phyloP scores from a whole-genome alignment of 305 asterid genomes.

The Nicotiana rustica region DNA sequence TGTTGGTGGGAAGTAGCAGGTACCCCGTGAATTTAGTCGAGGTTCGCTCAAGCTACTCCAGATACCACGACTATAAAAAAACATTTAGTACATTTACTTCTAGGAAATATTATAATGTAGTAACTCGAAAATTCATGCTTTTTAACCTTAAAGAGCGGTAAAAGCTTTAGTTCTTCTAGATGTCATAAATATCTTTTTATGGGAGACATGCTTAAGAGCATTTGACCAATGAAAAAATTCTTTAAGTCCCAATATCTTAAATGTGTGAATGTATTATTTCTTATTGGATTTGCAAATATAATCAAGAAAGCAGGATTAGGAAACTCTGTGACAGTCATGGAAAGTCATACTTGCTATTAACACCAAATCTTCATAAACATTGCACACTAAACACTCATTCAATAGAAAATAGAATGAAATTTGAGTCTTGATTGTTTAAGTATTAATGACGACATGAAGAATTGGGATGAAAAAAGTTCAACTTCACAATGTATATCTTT shows the following conservation, averaged over 20 bases:
- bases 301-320: not conserved
- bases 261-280: constrained; percentile 24
- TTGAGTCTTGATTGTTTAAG: not conserved
- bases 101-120: no score
- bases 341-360: constrained; percentile 19
- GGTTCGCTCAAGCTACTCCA: no score
- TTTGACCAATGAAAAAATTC: not conserved
- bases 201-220: not conserved
- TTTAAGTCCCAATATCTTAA: not conserved
- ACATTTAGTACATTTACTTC: no score
- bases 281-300: not conserved
- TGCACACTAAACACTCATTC: not conserved
- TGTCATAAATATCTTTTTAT: not conserved
- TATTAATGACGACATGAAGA: not conserved
- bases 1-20: no score
- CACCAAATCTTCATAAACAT: constrained; percentile 6
- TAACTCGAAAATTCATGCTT: not conserved
- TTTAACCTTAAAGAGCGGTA: not conserved
- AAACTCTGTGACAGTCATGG: not conserved
- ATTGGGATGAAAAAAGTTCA: not conserved
- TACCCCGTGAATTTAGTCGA: no score
- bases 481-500: not conserved
- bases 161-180: not conserved
- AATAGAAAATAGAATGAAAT: not conserved
- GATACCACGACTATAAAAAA: no score